A percentile compares a stretch with the other conserved stretches of the same genome.
Evolutionary conservation across 1,284 basidiomycete species (phyloP).

Genomic region (Puccinia hordei): DNA sequence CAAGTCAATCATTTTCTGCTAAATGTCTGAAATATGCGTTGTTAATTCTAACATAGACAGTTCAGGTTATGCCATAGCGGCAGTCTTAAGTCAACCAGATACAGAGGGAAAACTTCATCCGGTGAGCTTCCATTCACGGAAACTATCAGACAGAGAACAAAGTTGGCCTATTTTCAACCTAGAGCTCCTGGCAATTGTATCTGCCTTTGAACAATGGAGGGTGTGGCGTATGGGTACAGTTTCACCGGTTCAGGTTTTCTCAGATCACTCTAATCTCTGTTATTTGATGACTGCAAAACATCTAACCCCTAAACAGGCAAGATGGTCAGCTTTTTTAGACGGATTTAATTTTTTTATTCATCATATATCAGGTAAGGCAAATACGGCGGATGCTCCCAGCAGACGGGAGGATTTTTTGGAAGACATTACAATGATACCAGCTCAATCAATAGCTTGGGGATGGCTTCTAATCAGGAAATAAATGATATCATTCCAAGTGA

Average conservation of each 20-base stretch:
- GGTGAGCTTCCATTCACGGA: constrained; percentile 12
- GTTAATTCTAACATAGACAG: no score
- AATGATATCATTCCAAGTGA: no score
- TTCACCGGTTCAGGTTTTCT: no score
- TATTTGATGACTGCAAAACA: constrained; percentile 15
- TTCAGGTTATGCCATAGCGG: no score
- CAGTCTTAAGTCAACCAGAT: no score
- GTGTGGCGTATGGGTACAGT: constrained; percentile 19
- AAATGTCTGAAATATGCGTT: no score
- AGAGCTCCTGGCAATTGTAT: constrained; percentile 20
- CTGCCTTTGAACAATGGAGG: constrained; percentile 19
- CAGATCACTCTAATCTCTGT: constrained; percentile 27
- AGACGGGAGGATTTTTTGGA: neutral
- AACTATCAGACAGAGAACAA: neutral
- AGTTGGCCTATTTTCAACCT: constrained; percentile 14
- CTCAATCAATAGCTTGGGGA: neutral
- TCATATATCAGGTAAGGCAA: neutral
- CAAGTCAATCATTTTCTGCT: no score
- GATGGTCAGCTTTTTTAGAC: constrained; percentile 2
- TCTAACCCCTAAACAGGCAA: neutral
- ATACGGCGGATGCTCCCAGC: constrained; percentile 8
- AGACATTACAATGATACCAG: neutral
- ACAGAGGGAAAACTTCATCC: neutral
- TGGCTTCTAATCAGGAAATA: neutral
- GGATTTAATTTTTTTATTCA: neutral